Evolutionary conservation across 2,329 filamentous ascomycete genomes (phyloP).

Genomic region (Cladosporium halotolerans): DNA sequence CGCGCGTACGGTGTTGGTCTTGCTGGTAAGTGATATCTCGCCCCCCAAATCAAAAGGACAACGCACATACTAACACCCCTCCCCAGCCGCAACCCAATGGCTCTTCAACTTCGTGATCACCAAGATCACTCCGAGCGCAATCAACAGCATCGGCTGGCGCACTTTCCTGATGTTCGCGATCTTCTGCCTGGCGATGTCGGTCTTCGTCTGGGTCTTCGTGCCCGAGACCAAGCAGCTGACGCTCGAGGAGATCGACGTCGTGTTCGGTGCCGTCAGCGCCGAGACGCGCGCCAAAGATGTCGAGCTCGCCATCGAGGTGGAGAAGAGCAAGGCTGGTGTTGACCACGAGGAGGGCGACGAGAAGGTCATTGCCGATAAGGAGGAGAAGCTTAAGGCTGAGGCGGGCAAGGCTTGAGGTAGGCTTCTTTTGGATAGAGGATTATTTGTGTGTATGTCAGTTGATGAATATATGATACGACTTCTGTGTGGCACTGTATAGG

Average conservation of each 20-base stretch:
- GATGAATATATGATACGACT: too few species aligned
- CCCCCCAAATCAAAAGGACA: background rate
- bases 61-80: constrained; percentile 16
- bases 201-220: constrained; percentile 41
- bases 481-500: too few species aligned
- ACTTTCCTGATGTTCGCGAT: constrained; percentile 45
- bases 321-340: constrained; percentile 8
- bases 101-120: constrained; percentile 33
- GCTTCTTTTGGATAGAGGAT: too few species aligned
- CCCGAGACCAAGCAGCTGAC: constrained; percentile 46
- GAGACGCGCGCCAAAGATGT: constrained; percentile 9
- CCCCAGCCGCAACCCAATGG: constrained; percentile 31
- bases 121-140: constrained; percentile 31
- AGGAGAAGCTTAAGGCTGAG: background rate
- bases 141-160: constrained; percentile 36
- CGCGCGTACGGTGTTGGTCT: constrained; percentile 47
- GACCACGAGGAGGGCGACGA: constrained; percentile 8
- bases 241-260: constrained; percentile 45
- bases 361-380: background rate
- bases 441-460: too few species aligned
- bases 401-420: too few species aligned
- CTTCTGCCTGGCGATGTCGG: constrained; percentile 16
- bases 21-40: constrained; percentile 25
- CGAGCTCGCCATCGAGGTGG: constrained; percentile 7
- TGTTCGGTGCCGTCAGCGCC: constrained; percentile 39